Evolutionary conservation across 73 alveolate genomes (phyloP).

Genomic region (Stentor roeselii): DNA sequence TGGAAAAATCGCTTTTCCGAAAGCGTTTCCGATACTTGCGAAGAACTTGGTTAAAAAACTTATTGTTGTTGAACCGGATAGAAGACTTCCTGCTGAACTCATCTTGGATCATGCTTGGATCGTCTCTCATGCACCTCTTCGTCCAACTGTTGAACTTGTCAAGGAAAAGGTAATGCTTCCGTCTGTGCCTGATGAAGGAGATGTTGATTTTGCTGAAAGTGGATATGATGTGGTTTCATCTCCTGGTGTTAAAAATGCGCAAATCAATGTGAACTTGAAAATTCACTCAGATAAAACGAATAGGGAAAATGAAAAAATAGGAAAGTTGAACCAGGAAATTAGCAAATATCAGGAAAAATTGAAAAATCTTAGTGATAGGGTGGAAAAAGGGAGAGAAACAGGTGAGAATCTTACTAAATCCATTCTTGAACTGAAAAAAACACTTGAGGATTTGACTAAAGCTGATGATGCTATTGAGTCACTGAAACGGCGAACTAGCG

Average conservation of each 20-base stretch:
- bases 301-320: too few species aligned
- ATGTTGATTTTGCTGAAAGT: not conserved
- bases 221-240: constrained; percentile 11
- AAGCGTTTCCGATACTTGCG: constrained; percentile 11
- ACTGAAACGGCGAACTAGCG: not conserved
- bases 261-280: too few species aligned
- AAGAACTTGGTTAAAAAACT: not conserved
- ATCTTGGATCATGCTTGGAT: not conserved
- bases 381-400: not conserved
- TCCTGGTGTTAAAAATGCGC: too few species aligned
- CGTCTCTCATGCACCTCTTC: not conserved
- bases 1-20: not conserved
- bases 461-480: not conserved
- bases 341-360: not conserved
- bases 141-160: constrained; percentile 1
- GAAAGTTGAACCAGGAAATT: not conserved
- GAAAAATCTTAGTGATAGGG: not conserved
- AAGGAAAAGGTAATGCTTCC: not conserved
- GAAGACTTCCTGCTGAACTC: not conserved
- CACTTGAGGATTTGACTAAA: not conserved
- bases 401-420: not conserved
- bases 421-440: not conserved
- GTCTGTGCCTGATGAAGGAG: constrained; percentile 19
- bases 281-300: not conserved
- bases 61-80: not conserved